phyloP scores from a whole-genome alignment of 768 basidiomycete species.

The Mrakia frigida region DNA sequence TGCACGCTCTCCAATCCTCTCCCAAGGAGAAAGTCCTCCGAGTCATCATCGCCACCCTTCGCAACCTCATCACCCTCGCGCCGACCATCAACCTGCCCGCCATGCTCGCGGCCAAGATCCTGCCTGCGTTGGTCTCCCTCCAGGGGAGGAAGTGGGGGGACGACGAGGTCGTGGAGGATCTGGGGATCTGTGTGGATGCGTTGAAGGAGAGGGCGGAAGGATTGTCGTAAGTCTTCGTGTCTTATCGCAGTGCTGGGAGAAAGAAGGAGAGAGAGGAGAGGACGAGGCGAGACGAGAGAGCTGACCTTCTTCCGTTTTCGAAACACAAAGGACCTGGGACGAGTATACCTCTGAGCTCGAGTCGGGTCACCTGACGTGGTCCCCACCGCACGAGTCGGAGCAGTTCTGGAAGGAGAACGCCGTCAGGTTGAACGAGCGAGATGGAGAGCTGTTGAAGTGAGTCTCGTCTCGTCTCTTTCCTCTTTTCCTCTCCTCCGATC shows the following conservation, averaged over 20 bases:
- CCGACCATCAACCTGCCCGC: constrained; percentile 82
- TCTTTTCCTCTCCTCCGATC: not conserved
- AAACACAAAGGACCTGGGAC: constrained; percentile 71
- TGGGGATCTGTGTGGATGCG: constrained; percentile 79
- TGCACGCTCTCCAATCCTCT: constrained; percentile 76
- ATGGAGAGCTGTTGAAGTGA: constrained; percentile 78
- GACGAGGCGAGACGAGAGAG: not conserved
- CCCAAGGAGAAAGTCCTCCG: constrained; percentile 97
- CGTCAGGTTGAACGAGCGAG: constrained; percentile 72
- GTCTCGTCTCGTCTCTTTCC: constrained; percentile 29
- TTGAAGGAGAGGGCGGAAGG: constrained; percentile 79
- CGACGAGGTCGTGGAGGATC: constrained; percentile 89
- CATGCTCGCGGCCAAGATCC: constrained; percentile 65
- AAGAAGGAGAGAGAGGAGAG: not conserved
- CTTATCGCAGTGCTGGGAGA: not conserved
- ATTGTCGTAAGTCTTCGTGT: constrained; percentile 61
- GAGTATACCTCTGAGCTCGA: constrained; percentile 87
- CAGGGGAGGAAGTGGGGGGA: constrained; percentile 74
- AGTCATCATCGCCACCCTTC: constrained; percentile 83
- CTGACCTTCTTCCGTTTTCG: not conserved
- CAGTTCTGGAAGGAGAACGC: constrained; percentile 98
- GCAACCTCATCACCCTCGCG: constrained; percentile 88
- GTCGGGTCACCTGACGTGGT: constrained; percentile 89
- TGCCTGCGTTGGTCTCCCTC: not conserved
- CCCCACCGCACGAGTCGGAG: constrained; percentile 91